Base-by-base conservation (phyloP, 2,329 filamentous ascomycete species). In the Gaeumannomyces sp. region DNA sequence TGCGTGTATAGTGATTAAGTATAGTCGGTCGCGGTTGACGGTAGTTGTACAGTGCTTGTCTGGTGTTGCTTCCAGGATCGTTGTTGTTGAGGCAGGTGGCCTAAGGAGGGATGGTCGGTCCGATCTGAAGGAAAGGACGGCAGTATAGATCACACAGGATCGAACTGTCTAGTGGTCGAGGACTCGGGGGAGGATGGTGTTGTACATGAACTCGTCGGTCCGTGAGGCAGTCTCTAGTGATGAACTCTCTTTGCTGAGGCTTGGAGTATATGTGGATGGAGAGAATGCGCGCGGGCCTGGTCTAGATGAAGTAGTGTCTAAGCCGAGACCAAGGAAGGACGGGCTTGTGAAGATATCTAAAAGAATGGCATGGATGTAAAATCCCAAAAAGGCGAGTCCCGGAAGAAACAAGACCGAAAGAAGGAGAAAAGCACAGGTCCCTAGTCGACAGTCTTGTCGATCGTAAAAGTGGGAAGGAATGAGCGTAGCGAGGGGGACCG, bases 381-480 rank as follows among this genome's bases (percentile, higher is more conserved):
- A 76, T 78, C 78, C 79, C 75, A 78, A 74, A 76, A 74, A 72
- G 73, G 73, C 76, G 74, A 81, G 76, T 76, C 75, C 71, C 61
- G 76, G 80, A 80, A 77, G 75, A 80, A 80, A 77, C 75, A 80
- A 79, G 79, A 79, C 77, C 77, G 76, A 76, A 79, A 72, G 69
- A 69, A 77, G 78, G 77, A 76, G 76, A 75, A 77, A 76, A 77
- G 74, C 76, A 80, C 74, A 75, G 71, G 73, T 74, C 74, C 61
- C 74, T 75, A 76, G 77, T 76, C 74, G 73, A 79, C 77, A 76
- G 74, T 78, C 76, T 72, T 81, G 79, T 77, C 78, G 78, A 81
- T 82, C 79, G 77, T 79, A 71, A 71, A 76, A 77, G 74, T 74
- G 73, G 72, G 76, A 72, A 70, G 70, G 73, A 76, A 73, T 70